These are phyloP conservation scores for Amphichorda felina DNA, from an alignment of 2,329 filamentous ascomycete species.

Conservation along the genomic window DNA sequence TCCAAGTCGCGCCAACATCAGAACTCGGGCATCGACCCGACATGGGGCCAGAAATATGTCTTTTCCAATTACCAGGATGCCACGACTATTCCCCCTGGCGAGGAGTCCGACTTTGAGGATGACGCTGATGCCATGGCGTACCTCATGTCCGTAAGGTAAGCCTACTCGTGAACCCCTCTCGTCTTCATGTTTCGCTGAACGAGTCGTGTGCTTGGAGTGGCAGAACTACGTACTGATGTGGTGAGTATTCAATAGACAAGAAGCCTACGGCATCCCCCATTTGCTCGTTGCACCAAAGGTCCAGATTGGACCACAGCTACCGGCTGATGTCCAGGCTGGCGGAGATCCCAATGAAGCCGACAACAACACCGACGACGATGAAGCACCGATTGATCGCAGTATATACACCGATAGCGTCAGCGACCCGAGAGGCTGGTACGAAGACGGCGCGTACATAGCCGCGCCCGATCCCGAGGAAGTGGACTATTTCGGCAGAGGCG, in stretches of 20 bases:
- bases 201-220: background rate
- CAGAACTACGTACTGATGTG: constrained; percentile 27
- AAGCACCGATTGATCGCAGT: constrained; percentile 21
- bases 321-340: constrained; percentile 19
- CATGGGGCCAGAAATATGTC: constrained; percentile 61
- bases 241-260: constrained; percentile 46
- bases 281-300: constrained; percentile 53
- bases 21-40: constrained; percentile 42
- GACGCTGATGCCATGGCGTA: constrained; percentile 59
- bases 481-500: constrained; percentile 12
- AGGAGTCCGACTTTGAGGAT: constrained; percentile 56
- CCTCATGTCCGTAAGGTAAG: constrained; percentile 59
- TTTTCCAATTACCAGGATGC: constrained; percentile 50
- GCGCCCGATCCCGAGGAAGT: constrained; percentile 27
- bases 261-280: constrained; percentile 64
- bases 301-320: constrained; percentile 38
- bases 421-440: constrained; percentile 54
- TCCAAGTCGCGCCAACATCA: constrained; percentile 22
- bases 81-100: constrained; percentile 32
- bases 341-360: constrained; percentile 19
- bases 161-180: constrained; percentile 5
- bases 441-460: constrained; percentile 70
- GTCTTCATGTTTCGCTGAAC: constrained; percentile 14
- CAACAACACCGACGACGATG: constrained; percentile 14
- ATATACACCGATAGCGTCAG: constrained; percentile 37